These are phyloP conservation scores for Xylogone sp. DNA, from an alignment of 2,329 filamentous ascomycete species.

Conservation along the genomic window DNA sequence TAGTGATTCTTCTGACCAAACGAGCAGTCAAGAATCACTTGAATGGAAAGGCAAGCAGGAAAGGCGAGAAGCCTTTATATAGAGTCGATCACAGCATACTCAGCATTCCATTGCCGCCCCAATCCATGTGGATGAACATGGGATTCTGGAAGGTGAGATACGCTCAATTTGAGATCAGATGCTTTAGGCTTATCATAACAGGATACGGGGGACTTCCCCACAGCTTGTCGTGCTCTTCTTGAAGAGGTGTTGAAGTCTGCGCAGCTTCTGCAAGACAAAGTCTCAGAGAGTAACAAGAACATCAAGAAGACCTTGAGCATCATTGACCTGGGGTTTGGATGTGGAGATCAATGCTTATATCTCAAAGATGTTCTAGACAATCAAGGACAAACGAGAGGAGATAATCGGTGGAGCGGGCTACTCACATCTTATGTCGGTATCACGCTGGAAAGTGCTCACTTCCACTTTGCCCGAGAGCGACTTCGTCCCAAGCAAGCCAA, in stretches of 20 bases:
- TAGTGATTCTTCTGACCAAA: conserved; percentile 4
- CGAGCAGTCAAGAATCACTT: neutral
- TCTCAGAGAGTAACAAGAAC: neutral
- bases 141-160: conserved; percentile 11
- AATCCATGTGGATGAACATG: conserved; percentile 14
- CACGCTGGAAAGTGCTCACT: conserved; percentile 7
- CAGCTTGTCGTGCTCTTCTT: conserved; percentile 9
- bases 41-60: conserved; percentile 1
- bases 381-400: neutral
- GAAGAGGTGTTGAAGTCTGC: conserved; percentile 9
- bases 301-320: conserved; percentile 2
- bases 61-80: conserved; percentile 5
- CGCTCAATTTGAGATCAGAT: neutral
- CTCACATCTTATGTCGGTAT: conserved; percentile 9
- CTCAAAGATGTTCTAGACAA: conserved; percentile 1
- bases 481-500: conserved; percentile 1
- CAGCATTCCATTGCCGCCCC: conserved; percentile 6
- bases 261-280: conserved; percentile 3
- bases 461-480: conserved; percentile 6
- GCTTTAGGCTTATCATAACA: conserved; percentile 1
- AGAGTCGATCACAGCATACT: conserved; percentile 11
- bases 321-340: conserved; percentile 11
- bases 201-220: conserved; percentile 8
- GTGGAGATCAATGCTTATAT: conserved; percentile 11
- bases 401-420: neutral